Base-by-base conservation (phyloP, 139 green algal species). In the Chlamydomonas sphaeroides region DNA sequence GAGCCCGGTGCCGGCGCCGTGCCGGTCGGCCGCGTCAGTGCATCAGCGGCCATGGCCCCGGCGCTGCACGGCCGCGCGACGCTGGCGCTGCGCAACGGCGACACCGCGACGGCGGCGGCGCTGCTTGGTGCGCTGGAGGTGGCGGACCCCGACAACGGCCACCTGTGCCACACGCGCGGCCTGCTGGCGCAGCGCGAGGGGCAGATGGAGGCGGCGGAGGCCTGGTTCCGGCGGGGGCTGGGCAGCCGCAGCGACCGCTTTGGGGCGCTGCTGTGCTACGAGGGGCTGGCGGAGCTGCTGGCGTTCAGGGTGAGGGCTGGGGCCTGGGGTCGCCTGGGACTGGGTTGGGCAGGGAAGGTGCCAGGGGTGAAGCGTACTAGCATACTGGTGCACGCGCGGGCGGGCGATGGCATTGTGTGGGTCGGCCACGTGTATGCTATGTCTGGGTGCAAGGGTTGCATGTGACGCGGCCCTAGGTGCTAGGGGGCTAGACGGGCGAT, bases 201-300 rank as follows among this genome's bases (percentile, higher is more conserved):
- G 2, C 51, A 88, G 25, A 30, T 89, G 68, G 65, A 78, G 11
- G 72, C 57, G 3, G 91, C 91, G 0, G 68, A 71, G 41, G 25
- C 41, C 3, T 90, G 87, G 87, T 92, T 90, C 66, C 67, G 72
- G 38, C 65, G 67, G 2, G 89, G 92, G 1, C 57, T 84, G 62
- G 65, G 76, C 72, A 36, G 28, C 15, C 10, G 48, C 8, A 25
- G n/a, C 53, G 41, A 53, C 15, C 42, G 61, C 33, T 73, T 85
- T 35, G 87, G 87, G 0, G 68, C 84, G 14, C 79, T 96, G 85
- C 78, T 93, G 42, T 92, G 86, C 80, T 90, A 80, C 49, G 91
- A 92, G 56, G 93, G 79, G 4, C 67, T 95, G 56, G 93, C 93
- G 18, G 83, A 90, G 62, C 85, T 96, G 28, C 42, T 88, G 35